phyloP scores from a whole-genome alignment of 805 yeast species.

The Jamesozyma piceae region DNA sequence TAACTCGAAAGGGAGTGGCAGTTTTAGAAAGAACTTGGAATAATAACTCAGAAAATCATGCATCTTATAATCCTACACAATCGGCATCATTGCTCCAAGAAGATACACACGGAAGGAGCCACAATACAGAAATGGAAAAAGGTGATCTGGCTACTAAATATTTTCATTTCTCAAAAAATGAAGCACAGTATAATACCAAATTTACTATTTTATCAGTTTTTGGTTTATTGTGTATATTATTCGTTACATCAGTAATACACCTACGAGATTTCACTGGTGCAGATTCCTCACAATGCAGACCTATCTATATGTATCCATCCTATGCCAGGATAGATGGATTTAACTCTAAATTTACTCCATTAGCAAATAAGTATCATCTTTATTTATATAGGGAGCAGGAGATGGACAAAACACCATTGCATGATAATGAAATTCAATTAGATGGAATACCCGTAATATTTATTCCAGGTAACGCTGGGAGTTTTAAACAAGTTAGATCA shows the following conservation, averaged over 20 bases:
- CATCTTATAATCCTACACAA: not conserved
- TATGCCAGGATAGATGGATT: slow-evolving; percentile 69
- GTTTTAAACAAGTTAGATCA: slow-evolving; percentile 80
- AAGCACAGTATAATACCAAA: not conserved
- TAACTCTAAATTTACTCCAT: slow-evolving; percentile 61
- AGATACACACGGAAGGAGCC: not conserved
- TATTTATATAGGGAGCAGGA: slow-evolving; percentile 82
- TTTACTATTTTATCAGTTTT: slow-evolving; percentile 7
- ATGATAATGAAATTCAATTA: slow-evolving; percentile 30
- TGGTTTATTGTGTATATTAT: slow-evolving; percentile 14
- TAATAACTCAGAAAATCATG: not conserved
- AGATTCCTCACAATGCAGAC: slow-evolving; percentile 48
- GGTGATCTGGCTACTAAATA: not conserved
- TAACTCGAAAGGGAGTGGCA: not conserved
- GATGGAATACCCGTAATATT: slow-evolving; percentile 83
- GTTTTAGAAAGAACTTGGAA: not conserved
- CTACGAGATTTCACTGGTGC: slow-evolving; percentile 32
- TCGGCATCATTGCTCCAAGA: not conserved
- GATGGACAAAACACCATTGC: slow-evolving; percentile 46
- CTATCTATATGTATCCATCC: slow-evolving; percentile 75
- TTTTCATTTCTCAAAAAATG: not conserved
- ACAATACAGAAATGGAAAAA: not conserved
- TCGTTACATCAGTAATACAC: slow-evolving; percentile 7
- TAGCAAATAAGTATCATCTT: slow-evolving; percentile 58
- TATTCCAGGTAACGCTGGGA: slow-evolving; percentile 97